Base-by-base conservation (phyloP, 2,329 filamentous ascomycete species). In the Hypoxylon sp. region DNA sequence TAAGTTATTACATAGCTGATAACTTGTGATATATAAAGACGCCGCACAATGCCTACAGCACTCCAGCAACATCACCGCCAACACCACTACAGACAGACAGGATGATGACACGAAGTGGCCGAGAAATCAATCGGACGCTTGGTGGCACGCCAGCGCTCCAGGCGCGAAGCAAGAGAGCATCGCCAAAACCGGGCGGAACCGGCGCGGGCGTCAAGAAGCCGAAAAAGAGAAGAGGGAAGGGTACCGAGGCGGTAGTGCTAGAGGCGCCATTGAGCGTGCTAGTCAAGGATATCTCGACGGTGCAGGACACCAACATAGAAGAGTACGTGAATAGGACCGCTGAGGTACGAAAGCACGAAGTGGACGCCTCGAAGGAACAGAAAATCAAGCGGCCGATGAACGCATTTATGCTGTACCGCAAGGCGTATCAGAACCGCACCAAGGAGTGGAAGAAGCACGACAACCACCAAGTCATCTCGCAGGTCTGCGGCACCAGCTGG, bases 341-440 rank as follows among this genome's bases (percentile, higher is more conserved):
- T 1, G 90, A 93, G 63, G 85, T 86, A 6, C 88, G 95, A 63
- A 85, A 84, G 54, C 81, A 84, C 61, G 94, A 97, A 79, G 89
- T 91, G 8, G 86, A 89, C 48, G 87, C 88, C 74, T 87, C 89
- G 64, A 93, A 90, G 75, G 83, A 89, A 37, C 84, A 92, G 27
- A 94, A 95, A 78, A 88, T 98, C 73, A 94, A 95, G 75, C 88
- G 96, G 31, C 95, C 96, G 2, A 97, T 98, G 91, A 99, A 99
- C 80, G 95, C 93, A 0, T 99, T 98, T 83, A 97, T 99, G 92
- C 85, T 99, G 56, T 99, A 99, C 80, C 91, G 96, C 46, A 97
- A 96, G 72, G 93, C 94, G 6, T 98, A 93, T 77, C 93, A 97
- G 67, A 92, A 96, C 69, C 87, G 94, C 33, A 93, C 93, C 66